These are phyloP conservation scores for Ochetophila trinervis DNA, from an alignment of 306 rosid genomes.

Conservation along the genomic window DNA sequence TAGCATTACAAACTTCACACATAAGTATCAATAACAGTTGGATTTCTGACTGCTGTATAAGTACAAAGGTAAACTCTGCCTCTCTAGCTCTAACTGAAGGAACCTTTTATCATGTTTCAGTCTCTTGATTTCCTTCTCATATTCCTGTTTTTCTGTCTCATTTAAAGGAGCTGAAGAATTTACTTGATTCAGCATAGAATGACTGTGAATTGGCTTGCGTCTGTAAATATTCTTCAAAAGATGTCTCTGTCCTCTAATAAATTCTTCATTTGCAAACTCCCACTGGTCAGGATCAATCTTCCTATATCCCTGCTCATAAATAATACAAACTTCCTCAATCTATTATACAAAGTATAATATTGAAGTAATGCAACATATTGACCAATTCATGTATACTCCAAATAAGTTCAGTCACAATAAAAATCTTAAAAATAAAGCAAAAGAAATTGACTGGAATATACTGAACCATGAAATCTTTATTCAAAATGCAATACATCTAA, in stretches of 20 bases:
- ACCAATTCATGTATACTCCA: no score
- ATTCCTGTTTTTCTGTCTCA: slow-evolving; percentile 27
- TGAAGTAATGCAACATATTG: no score
- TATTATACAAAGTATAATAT: no score
- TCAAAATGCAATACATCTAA: no score
- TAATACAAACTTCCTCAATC: not conserved
- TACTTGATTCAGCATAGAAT: slow-evolving; percentile 29
- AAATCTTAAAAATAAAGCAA: no score
- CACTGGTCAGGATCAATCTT: slow-evolving; percentile 45
- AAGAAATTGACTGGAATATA: no score
- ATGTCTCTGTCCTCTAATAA: slow-evolving; percentile 36
- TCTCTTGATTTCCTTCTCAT: slow-evolving; percentile 26
- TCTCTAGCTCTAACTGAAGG: slow-evolving; percentile 28
- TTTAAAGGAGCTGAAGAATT: slow-evolving; percentile 26
- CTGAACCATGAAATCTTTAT: no score
- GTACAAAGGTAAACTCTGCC: slow-evolving; percentile 20
- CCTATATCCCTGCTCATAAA: slow-evolving; percentile 35
- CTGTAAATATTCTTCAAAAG: slow-evolving; percentile 37
- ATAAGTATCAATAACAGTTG: slow-evolving; percentile 21
- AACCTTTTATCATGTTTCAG: slow-evolving; percentile 21
- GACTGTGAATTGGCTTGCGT: slow-evolving; percentile 42
- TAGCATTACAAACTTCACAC: slow-evolving; percentile 5
- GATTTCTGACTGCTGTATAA: slow-evolving; percentile 29
- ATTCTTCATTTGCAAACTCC: slow-evolving; percentile 47
- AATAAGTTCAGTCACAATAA: no score